phyloP scores from a whole-genome alignment of 257 asterid species.

The Plantago major region DNA sequence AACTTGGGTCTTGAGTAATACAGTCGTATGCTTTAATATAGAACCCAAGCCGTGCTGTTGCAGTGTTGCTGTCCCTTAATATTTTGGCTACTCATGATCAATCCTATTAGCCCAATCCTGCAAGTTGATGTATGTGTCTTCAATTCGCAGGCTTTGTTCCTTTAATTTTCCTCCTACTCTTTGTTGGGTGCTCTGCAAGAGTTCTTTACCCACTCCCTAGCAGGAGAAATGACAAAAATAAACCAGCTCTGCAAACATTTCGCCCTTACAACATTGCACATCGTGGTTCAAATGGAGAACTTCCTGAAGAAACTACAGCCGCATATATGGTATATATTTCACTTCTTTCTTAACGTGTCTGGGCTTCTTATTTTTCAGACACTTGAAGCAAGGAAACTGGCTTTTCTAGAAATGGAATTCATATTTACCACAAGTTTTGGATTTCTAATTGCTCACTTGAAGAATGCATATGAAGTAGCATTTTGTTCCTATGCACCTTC shows the following conservation, averaged over 20 bases:
- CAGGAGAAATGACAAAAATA: conserved; percentile 75
- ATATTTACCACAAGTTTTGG: too few relatives aligned
- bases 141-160: conserved; percentile 56
- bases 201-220: conserved; percentile 90
- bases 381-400: too few relatives aligned
- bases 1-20: too few relatives aligned
- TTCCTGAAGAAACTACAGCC: conserved; percentile 89
- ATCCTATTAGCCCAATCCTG: conserved; percentile 1
- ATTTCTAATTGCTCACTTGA: neutral
- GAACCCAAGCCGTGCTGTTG: too few relatives aligned
- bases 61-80: too few relatives aligned
- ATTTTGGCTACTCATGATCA: too few relatives aligned
- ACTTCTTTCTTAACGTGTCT: neutral
- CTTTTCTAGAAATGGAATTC: too few relatives aligned
- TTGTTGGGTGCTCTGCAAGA: conserved; percentile 70
- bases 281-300: conserved; percentile 96
- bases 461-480: neutral
- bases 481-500: neutral
- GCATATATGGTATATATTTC: conserved; percentile 69
- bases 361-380: too few relatives aligned
- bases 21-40: too few relatives aligned
- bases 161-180: conserved; percentile 52
- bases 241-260: conserved; percentile 71
- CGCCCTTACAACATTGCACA: conserved; percentile 94
- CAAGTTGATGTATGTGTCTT: neutral